Conservation (phyloP, 1,284 basidiomycete genomes). For the Schizopora paradoxa region DNA sequence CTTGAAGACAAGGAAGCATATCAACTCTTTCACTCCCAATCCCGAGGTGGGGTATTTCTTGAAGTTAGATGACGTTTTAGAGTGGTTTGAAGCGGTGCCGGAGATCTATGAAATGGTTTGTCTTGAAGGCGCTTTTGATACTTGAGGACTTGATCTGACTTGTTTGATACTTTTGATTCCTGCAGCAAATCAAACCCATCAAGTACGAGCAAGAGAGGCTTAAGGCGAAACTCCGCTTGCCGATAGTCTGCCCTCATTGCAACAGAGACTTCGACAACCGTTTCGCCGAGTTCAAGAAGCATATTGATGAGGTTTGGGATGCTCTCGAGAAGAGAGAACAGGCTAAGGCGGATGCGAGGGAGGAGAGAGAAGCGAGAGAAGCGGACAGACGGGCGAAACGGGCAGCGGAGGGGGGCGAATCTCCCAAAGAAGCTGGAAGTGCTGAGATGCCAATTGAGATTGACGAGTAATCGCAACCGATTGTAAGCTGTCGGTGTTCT, state of each 20-base stretch:
- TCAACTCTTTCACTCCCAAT: constrained; percentile 89
- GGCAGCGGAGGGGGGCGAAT: too few relatives aligned
- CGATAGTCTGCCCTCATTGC: constrained; percentile 1
- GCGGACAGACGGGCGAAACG: too few relatives aligned
- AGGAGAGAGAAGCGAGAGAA: constrained; percentile 2
- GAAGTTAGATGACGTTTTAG: constrained; percentile 66
- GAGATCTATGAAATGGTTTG: constrained; percentile 40
- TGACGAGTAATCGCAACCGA: too few relatives aligned
- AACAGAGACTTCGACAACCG: not conserved
- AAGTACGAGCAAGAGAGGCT: not conserved
- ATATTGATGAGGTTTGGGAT: constrained; percentile 9
- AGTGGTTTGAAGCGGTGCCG: constrained; percentile 61
- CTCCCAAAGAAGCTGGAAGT: too few relatives aligned
- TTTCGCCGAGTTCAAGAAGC: constrained; percentile 1
- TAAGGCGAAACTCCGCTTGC: not conserved
- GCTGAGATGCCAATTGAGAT: too few relatives aligned
- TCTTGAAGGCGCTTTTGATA: not conserved
- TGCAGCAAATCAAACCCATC: not conserved
- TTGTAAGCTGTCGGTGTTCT: too few relatives aligned
- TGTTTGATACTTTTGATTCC: not conserved
- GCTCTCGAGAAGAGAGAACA: not conserved
- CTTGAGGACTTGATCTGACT: not conserved
- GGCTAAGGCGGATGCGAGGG: not conserved
- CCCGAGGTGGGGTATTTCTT: constrained; percentile 86
- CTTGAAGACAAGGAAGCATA: constrained; percentile 91